A percentile compares a stretch with the other conserved stretches of the same genome.
Conservation (phyloP, 495 filamentous ascomycete species). For the Penicillium goetzii region DNA sequence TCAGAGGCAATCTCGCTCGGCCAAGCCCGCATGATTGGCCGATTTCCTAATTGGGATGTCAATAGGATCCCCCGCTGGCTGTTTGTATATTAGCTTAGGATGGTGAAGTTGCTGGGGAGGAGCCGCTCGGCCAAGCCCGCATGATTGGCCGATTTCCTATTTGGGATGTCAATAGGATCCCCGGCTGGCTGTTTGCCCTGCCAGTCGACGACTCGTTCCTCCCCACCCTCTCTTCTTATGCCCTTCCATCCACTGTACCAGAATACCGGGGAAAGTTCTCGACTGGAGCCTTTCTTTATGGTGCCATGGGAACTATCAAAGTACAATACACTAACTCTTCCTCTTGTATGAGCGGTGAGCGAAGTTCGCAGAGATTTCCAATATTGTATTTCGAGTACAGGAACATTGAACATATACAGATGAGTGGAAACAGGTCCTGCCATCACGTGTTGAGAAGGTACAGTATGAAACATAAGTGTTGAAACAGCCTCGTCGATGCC, state of each 20-base stretch:
- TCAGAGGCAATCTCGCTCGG: too few species aligned
- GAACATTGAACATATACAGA: slow-evolving; percentile 18
- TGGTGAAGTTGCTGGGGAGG: too few species aligned
- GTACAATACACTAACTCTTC: neutral
- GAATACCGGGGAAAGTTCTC: neutral
- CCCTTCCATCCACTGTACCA: neutral
- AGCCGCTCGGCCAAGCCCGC: too few species aligned
- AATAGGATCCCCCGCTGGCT: neutral
- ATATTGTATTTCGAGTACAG: neutral
- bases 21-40: too few species aligned
- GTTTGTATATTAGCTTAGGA: too few species aligned
- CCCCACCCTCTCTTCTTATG: neutral
- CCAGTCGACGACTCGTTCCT: neutral
- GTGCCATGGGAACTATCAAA: neutral
- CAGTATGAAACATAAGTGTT: slow-evolving; percentile 36
- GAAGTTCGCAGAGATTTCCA: neutral
- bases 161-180: neutral
- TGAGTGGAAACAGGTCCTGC: neutral
- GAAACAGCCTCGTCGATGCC: slow-evolving; percentile 36
- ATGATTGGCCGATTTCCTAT: neutral
- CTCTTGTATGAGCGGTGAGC: neutral
- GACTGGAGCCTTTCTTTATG: neutral
- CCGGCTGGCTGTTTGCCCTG: neutral
- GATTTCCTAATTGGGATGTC: neutral
- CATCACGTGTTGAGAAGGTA: slow-evolving; percentile 11